Base-by-base conservation (phyloP, 441 rosid species). In the Euphorbia schlechtendalii region DNA sequence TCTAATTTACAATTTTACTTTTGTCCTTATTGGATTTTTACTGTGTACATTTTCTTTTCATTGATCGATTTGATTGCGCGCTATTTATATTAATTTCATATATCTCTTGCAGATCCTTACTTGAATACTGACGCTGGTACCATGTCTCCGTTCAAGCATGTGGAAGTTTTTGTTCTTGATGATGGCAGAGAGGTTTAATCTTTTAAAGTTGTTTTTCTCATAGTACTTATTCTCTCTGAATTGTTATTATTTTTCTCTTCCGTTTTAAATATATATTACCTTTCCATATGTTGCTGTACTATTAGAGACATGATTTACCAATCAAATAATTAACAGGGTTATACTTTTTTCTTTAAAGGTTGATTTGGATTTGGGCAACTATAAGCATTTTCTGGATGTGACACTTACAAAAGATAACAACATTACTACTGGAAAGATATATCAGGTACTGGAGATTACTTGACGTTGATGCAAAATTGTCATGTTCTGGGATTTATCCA, bases 61-160 rank as follows among this genome's bases (percentile, higher is more conserved):
- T n/a, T n/a, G n/a, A n/a, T n/a, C n/a, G n/a, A n/a, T n/a, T n/a
- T n/a, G n/a, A n/a, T n/a, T n/a, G n/a, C n/a, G n/a, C n/a, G n/a
- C n/a, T n/a, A n/a, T n/a, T n/a, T n/a, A n/a, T n/a, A n/a, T n/a
- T n/a, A n/a, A n/a, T n/a, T n/a, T n/a, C n/a, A n/a, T n/a, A n/a
- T n/a, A n/a, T n/a, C n/a, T n/a, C n/a, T n/a, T n/a, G n/a, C n/a
- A n/a, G n/a, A n/a, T n/a, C n/a, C n/a, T n/a, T n/a, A n/a, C n/a
- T n/a, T n/a, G n/a, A n/a, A n/a, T n/a, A n/a, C n/a, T n/a, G n/a
- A n/a, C n/a, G n/a, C n/a, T n/a, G n/a, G n/a, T n/a, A n/a, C n/a
- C n/a, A n/a, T 94, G 98, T 91, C 98, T 15, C 99, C 99, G 27
- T 85, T 83, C 63, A 98, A 94, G 72, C 99, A 94, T 14, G 99